A percentile compares a stretch with the other conserved stretches of the same genome.
phyloP scores from a whole-genome alignment of 2,329 filamentous ascomycete species.

The Exserohilum turcica region DNA sequence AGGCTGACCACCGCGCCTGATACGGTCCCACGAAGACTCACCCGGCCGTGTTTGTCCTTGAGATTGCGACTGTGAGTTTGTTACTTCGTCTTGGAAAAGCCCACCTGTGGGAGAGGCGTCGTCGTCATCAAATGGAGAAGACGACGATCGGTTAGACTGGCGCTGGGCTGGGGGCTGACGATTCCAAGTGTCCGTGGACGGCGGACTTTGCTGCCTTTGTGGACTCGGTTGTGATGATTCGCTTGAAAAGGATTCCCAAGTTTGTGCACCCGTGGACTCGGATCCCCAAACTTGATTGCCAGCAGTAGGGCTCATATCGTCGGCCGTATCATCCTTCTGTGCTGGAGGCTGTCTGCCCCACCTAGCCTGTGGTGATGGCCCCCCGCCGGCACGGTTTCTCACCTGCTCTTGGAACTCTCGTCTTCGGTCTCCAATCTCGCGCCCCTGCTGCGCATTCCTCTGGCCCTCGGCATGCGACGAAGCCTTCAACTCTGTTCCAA shows the following conservation, averaged over 20 bases:
- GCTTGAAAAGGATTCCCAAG: constrained; percentile 23
- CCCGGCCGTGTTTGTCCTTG: constrained; percentile 27
- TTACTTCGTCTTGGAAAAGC: constrained; percentile 40
- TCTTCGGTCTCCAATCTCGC: constrained; percentile 25
- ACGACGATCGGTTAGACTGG: constrained; percentile 14
- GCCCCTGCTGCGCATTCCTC: constrained; percentile 16
- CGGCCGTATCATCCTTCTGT: constrained; percentile 34
- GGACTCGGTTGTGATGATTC: constrained; percentile 13
- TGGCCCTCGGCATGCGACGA: constrained; percentile 19
- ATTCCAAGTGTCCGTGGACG: constrained; percentile 8
- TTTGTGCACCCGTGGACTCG: constrained; percentile 8
- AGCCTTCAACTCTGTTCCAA: constrained; percentile 44
- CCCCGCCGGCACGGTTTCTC: constrained; percentile 28
- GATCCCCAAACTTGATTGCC: constrained; percentile 44
- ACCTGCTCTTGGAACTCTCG: constrained; percentile 30
- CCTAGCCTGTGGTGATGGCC: constrained; percentile 47
- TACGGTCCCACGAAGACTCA: constrained; percentile 53
- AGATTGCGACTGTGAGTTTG: constrained; percentile 11
- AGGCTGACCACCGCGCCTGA: constrained; percentile 44
- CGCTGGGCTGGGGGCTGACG: constrained; percentile 10
- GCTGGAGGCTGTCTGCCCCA: constrained; percentile 24
- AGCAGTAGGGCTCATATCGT: constrained; percentile 52
- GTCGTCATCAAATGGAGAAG: constrained; percentile 36
- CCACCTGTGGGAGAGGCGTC: constrained; percentile 48
- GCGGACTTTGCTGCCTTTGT: constrained; percentile 15